Evolutionary conservation across 1,139 yeast genomes (phyloP).

Genomic region (Torulaspora globosa): DNA sequence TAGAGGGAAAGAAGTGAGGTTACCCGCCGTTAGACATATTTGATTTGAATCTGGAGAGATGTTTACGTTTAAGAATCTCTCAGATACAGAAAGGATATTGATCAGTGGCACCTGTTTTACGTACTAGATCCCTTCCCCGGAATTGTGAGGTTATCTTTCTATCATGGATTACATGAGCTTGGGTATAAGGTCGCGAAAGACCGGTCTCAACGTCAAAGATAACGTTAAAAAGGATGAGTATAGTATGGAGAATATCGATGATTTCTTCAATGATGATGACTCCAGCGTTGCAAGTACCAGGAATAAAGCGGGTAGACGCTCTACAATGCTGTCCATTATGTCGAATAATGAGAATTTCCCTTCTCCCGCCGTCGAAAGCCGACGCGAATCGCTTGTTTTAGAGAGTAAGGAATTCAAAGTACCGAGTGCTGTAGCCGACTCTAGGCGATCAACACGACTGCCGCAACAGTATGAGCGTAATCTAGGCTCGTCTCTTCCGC

Average conservation of each 20-base stretch:
- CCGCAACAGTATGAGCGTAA: conserved; percentile 3
- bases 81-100: background rate
- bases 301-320: conserved; percentile 20
- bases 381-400: conserved; percentile 2
- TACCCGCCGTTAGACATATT: background rate
- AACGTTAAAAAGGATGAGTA: conserved; percentile 57
- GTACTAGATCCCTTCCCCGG: background rate
- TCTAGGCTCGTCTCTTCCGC: background rate
- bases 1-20: conserved; percentile 39
- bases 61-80: background rate
- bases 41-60: background rate
- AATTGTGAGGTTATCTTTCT: background rate
- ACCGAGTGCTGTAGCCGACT: conserved; percentile 5
- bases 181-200: conserved; percentile 55
- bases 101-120: background rate
- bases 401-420: conserved; percentile 4
- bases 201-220: conserved; percentile 52
- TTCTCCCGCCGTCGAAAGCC: conserved; percentile 1
- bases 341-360: conserved; percentile 3
- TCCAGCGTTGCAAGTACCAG: conserved; percentile 20
- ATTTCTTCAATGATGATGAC: conserved; percentile 56
- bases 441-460: conserved; percentile 3
- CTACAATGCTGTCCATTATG: conserved; percentile 22
- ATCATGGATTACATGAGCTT: conserved; percentile 48
- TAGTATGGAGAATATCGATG: conserved; percentile 78